Evolutionary conservation across 257 asterid species (phyloP), one percentile per base, ranked within the genome.

Genomic region (Solanum virginianum): DNA sequence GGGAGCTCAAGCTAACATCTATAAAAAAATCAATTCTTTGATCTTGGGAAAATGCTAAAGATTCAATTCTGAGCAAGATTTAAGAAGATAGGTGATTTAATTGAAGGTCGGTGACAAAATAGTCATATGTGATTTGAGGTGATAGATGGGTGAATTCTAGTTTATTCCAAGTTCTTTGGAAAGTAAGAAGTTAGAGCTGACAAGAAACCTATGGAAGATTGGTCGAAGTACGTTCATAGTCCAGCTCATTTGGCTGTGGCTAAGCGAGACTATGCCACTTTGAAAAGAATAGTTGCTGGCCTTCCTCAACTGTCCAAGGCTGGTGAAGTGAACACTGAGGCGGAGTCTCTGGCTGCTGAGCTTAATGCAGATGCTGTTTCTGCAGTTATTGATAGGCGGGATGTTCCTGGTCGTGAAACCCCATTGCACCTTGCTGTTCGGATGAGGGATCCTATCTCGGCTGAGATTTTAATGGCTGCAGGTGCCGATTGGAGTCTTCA

Each of bases 401-500:
- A 97, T 86, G 99, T 97, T 77, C 99, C 99, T 0, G 98, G 98
- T 45, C 92, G 99, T 75, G 99, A 95, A 91, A 95, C 99, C 66
- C 99, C 99, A 3, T 82, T 97, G 91, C 99, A 97, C 90, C 94
- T 97, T 29, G 98, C 99, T 2, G 98, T 97, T 53, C 90, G 93
- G 88, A 86, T 95, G 85, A 92, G 91, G 72, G 99, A 97, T 80
- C 89, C 95, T 7, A 72, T 85, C 54, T 93, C 98, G 6, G 98
- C 99, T 77, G 99, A 97, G 91, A 92, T 97, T 85, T 92, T 97
- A 89, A 97, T 97, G 99, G 92, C 98, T 20, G 98, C 98, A 49
- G 99, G 99, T 85, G 99, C 99, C 63, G 98, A 97, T 88, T 97
- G 99, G 99, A 97, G 99, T 88, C 97, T 97, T 56, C 99, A 95